Evolutionary conservation across 768 basidiomycete genomes (phyloP).

Genomic region (Megacollybia marginata): DNA sequence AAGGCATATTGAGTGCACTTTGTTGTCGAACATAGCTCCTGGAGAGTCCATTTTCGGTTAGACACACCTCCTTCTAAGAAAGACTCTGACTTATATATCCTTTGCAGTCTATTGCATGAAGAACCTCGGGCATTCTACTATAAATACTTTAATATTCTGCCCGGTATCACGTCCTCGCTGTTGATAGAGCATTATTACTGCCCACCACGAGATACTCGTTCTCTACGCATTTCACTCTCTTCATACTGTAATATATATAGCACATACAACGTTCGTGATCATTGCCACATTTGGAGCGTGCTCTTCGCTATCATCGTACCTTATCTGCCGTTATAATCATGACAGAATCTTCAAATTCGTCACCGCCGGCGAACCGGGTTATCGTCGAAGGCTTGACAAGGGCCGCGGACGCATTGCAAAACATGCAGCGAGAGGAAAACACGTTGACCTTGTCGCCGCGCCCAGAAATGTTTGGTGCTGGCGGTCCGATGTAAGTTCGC

Average conservation of each 20-base stretch:
- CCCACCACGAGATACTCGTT: no score
- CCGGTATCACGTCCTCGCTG: no score
- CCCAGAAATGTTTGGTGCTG: conserved; percentile 63
- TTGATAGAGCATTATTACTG: no score
- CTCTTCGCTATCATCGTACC: no score
- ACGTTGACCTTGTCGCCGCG: conserved; percentile 32
- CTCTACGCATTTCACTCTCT: not conserved
- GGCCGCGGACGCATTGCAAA: conserved; percentile 45
- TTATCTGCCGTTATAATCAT: no score
- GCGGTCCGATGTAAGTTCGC: conserved; percentile 59
- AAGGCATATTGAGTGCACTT: conserved; percentile 55
- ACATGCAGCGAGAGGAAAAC: conserved; percentile 35
- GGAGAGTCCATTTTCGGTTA: not conserved
- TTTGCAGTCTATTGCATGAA: not conserved
- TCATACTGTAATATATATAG: not conserved
- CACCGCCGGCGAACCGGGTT: not conserved
- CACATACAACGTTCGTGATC: no score
- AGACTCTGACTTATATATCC: not conserved
- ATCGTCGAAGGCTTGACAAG: conserved; percentile 39
- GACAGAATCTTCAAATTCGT: no score
- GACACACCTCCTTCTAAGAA: not conserved
- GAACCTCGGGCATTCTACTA: not conserved
- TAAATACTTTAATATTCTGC: conserved; percentile 4
- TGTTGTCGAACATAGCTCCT: conserved; percentile 56
- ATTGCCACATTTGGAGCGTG: no score